phyloP scores from a whole-genome alignment of 148 eudicot genomes.

The Nepenthes gracilis region DNA sequence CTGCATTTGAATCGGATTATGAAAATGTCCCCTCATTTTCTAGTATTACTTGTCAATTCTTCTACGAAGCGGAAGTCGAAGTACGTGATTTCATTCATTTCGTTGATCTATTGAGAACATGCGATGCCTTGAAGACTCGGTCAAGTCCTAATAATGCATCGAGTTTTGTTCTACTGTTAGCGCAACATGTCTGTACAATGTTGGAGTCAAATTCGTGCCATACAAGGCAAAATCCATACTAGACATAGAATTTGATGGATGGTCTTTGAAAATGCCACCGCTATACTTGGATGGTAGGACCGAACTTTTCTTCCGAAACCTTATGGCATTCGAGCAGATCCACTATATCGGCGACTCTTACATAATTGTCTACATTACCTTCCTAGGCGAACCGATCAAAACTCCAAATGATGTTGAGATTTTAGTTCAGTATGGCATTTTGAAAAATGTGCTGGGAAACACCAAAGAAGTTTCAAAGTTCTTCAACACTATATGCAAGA shows the following conservation, averaged over 20 bases:
- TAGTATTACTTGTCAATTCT: not conserved
- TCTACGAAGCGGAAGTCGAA: not conserved
- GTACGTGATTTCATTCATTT: too few relatives aligned
- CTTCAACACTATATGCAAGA: not conserved
- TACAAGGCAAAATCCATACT: not conserved
- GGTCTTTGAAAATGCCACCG: constrained; percentile 4
- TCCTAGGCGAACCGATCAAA: constrained; percentile 4
- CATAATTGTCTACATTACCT: constrained; percentile 1
- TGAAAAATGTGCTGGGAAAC: constrained; percentile 2
- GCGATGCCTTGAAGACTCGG: not conserved
- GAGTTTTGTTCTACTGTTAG: not conserved
- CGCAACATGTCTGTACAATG: not conserved
- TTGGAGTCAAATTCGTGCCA: constrained; percentile 1
- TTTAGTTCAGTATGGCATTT: not conserved
- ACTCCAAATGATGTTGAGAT: constrained; percentile 1
- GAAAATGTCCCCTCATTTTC: not conserved
- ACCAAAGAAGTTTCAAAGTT: not conserved
- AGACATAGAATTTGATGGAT: not conserved
- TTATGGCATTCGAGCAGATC: constrained; percentile 1
- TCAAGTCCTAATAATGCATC: not conserved
- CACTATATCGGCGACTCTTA: not conserved
- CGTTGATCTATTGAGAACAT: not conserved
- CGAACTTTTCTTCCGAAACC: not conserved
- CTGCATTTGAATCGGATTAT: not conserved
- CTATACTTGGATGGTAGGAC: not conserved